Base-by-base conservation (phyloP, 768 basidiomycete species). In the Wakefieldia striispora region DNA sequence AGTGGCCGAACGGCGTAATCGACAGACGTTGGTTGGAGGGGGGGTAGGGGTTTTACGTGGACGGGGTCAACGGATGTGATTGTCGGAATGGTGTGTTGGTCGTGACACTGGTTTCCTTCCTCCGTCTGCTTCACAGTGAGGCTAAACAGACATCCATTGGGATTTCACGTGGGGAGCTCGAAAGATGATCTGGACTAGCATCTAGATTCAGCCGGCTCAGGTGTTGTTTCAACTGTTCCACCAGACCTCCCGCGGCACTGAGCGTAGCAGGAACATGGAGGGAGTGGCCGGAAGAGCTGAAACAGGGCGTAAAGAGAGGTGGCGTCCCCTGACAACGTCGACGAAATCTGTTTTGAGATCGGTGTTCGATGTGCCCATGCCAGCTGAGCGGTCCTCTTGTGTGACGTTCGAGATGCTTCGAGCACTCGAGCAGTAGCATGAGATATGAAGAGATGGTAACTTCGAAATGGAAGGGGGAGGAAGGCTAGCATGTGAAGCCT, bases 31-130 rank as follows among this genome's bases (percentile, higher is more conserved):
- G 43, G 14, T 40, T 16, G 0, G 61, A 66, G n/a, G 1, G 34
- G 42, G 9, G 52, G 61, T 11, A 63, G 47, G 3, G 58, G 61
- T 45, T 51, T 66, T 0, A 52, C 36, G n/a, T 60, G 51, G 10
- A 63, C 58, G 27, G 63, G 58, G 13, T 52, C 61, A 20, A 52
- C 64, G 34, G 63, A 64, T 2, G 63, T 66, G 40, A 64, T 64
- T 43, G 40, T 51, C 1, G 63, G 63, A 17, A 63, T 41, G 29
- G 19, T n/a, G 11, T 44, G 49, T 19, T 57, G 49, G 14, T 49
- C 40, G 24, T 26, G 40, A 27, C 13, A 1, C 8, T 6, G 38
- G 35, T 21, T 46, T 26, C 0, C 19, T 19, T 38, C 11, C 19
- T 27, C 16, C 11, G 6, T 5, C 27, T 2, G 10, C 31, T 33